A percentile compares a stretch with the other conserved stretches of the same genome.
Conservation (phyloP, 257 asterid genomes). For the Leonotis leonurus region DNA sequence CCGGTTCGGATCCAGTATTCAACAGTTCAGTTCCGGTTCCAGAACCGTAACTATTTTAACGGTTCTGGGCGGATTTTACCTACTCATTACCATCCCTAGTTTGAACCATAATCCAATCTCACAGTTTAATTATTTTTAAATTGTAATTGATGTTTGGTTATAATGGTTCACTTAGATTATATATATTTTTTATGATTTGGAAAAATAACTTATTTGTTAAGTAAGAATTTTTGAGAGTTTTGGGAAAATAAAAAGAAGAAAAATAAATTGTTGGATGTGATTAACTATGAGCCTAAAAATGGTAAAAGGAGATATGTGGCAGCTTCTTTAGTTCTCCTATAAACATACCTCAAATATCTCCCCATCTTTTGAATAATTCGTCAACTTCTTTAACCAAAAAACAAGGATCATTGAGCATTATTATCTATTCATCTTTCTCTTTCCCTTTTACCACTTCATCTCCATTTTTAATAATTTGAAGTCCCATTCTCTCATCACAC, state of each 20-base stretch:
- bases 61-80: too few species aligned
- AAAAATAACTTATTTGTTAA: neutral
- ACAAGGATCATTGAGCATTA: constrained; percentile 31
- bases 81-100: too few species aligned
- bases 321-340: constrained; percentile 25
- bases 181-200: too few species aligned
- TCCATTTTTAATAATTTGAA: constrained; percentile 10
- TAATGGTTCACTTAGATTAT: too few species aligned
- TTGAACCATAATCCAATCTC: too few species aligned
- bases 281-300: constrained; percentile 22
- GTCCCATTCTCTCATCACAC: constrained; percentile 6
- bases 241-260: neutral
- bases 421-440: constrained; percentile 16
- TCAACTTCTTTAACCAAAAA: constrained; percentile 26
- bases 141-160: too few species aligned
- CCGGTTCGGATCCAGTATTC: too few species aligned
- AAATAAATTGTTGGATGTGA: constrained; percentile 12
- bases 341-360: constrained; percentile 37
- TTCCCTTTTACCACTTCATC: constrained; percentile 21
- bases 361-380: constrained; percentile 36
- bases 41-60: too few species aligned
- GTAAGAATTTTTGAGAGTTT: neutral
- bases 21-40: too few species aligned
- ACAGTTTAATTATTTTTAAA: too few species aligned
- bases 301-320: constrained; percentile 31